Percentiles rank a stretch among this genome's conserved stretches.
phyloP scores from a whole-genome alignment of 345 rosid genomes.

The Brassica cretica region DNA sequence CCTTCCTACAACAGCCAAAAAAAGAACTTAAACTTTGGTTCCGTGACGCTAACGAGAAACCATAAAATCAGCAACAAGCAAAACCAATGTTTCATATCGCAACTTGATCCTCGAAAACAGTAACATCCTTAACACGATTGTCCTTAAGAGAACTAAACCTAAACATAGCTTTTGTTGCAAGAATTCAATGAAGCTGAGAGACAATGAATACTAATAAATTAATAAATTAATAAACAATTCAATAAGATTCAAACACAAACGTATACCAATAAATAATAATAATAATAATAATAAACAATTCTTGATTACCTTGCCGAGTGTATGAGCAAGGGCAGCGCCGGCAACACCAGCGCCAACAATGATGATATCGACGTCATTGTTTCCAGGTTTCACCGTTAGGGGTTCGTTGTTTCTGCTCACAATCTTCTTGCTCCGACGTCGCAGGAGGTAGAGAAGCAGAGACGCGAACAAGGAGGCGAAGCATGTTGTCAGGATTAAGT shows the following conservation, averaged over 20 bases:
- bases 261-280: neutral
- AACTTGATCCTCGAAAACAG: too few relatives aligned
- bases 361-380: constrained; percentile 51
- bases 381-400: constrained; percentile 2
- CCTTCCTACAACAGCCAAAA: constrained; percentile 44
- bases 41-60: neutral
- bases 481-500: constrained; percentile 15
- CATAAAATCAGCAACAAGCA: constrained; percentile 9
- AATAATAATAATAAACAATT: neutral
- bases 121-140: neutral
- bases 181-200: neutral
- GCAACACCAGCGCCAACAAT: constrained; percentile 89
- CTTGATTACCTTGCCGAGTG: constrained; percentile 66
- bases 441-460: constrained; percentile 31
- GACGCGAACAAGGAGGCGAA: constrained; percentile 20
- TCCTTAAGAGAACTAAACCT: neutral
- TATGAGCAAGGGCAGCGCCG: constrained; percentile 76
- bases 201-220: neutral
- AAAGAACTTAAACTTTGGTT: constrained; percentile 9
- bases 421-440: constrained; percentile 9
- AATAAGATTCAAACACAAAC: neutral
- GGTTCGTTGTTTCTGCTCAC: neutral
- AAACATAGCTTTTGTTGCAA: constrained; percentile 33
- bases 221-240: neutral
- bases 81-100: neutral